Percentiles rank a stretch among this genome's conserved stretches.
Evolutionary conservation across 345 rosid genomes (phyloP).

Genomic region (Eucalyptus paniculata): DNA sequence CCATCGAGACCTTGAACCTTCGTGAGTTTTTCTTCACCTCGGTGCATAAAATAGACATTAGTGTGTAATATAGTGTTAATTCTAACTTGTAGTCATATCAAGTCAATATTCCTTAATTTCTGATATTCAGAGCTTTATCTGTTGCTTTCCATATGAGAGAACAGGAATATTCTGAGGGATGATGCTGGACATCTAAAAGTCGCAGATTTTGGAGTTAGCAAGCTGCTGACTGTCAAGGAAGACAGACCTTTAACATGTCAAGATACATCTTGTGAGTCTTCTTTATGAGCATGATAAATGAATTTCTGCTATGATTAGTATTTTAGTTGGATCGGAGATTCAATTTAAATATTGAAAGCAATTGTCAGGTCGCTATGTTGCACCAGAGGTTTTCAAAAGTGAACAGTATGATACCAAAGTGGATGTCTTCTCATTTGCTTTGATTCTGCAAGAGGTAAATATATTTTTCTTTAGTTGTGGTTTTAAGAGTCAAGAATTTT

Average conservation of each 20-base stretch:
- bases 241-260: slow-evolving; percentile 51
- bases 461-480: background rate
- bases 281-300: background rate
- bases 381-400: slow-evolving; percentile 69
- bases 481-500: background rate
- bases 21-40: slow-evolving; percentile 42
- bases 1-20: slow-evolving; percentile 98
- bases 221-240: slow-evolving; percentile 82
- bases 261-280: slow-evolving; percentile 60
- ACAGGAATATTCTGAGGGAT: slow-evolving; percentile 89
- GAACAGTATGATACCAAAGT: slow-evolving; percentile 84
- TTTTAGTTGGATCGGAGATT: background rate
- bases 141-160: slow-evolving; percentile 11
- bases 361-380: slow-evolving; percentile 66
- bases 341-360: background rate
- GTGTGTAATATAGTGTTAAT: background rate
- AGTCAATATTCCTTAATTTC: background rate
- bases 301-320: background rate
- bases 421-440: slow-evolving; percentile 89
- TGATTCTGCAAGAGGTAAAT: slow-evolving; percentile 81
- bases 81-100: background rate
- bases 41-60: background rate
- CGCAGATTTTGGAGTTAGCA: slow-evolving; percentile 94
- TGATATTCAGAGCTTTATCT: background rate
- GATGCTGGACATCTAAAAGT: slow-evolving; percentile 95